A percentile compares a stretch with the other conserved stretches of the same genome.
Conservation (phyloP, 805 yeast species). For the Saitoella complicata region DNA sequence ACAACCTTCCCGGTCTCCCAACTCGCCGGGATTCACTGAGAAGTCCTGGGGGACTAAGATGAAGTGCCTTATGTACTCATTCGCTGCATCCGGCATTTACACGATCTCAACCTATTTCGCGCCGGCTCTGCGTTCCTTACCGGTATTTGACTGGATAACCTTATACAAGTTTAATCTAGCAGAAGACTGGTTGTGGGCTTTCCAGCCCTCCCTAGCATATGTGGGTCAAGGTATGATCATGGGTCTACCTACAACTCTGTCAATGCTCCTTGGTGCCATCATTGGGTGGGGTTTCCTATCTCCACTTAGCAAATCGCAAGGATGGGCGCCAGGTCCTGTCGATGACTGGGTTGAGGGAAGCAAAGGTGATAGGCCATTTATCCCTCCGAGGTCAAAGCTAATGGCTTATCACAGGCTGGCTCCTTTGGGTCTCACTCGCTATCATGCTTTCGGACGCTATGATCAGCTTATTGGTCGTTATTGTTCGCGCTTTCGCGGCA, state of each 20-base stretch:
- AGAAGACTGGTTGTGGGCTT: slow-evolving; percentile 54
- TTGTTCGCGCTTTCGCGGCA: slow-evolving; percentile 4
- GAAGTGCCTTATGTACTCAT: slow-evolving; percentile 41
- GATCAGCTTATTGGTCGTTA: slow-evolving; percentile 48
- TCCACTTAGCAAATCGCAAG: slow-evolving; percentile 49
- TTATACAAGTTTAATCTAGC: slow-evolving; percentile 28
- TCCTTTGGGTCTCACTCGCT: slow-evolving; percentile 80
- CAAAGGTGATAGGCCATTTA: slow-evolving; percentile 24
- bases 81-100: slow-evolving; percentile 51
- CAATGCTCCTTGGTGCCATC: slow-evolving; percentile 79
- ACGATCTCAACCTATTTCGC: slow-evolving; percentile 57
- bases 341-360: slow-evolving; percentile 90
- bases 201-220: slow-evolving; percentile 95
- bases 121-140: slow-evolving; percentile 52
- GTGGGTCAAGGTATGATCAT: slow-evolving; percentile 94
- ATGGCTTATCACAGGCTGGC: slow-evolving; percentile 49
- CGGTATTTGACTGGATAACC: slow-evolving; percentile 46
- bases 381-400: too few relatives aligned
- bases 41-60: slow-evolving; percentile 34
- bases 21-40: slow-evolving; percentile 6
- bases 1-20: slow-evolving; percentile 24
- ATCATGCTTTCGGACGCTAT: slow-evolving; percentile 88
- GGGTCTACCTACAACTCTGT: slow-evolving; percentile 84
- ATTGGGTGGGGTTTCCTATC: slow-evolving; percentile 90
- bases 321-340: slow-evolving; percentile 82